phyloP scores from a whole-genome alignment of 106 monocot genomes.

The Chionographis japonica region DNA sequence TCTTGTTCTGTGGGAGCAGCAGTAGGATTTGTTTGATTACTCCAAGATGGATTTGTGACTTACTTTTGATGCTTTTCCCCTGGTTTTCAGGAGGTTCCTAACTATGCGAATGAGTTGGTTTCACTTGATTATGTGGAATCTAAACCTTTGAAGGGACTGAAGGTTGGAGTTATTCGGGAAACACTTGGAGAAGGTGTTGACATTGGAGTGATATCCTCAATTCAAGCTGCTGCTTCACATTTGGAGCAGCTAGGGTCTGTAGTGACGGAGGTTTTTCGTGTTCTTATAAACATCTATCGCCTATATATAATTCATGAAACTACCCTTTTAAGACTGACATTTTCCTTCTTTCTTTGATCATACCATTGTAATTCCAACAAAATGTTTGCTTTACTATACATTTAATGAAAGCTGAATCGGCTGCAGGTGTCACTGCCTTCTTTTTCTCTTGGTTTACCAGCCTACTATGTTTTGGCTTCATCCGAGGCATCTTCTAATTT shows the following conservation, averaged over 20 bases:
- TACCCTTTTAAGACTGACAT: too few relatives aligned
- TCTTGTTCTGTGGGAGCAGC: too few relatives aligned
- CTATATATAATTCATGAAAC: not conserved
- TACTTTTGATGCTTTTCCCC: conserved; percentile 8
- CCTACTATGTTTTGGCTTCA: conserved; percentile 91
- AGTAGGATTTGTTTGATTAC: too few relatives aligned
- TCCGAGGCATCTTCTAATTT: conserved; percentile 98
- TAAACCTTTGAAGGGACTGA: conserved; percentile 76
- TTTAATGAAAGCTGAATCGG: too few relatives aligned
- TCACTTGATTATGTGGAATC: conserved; percentile 38
- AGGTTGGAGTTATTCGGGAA: conserved; percentile 75
- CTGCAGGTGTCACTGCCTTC: conserved; percentile 86
- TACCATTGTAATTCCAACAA: too few relatives aligned
- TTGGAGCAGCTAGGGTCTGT: conserved; percentile 72
- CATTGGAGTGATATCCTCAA: conserved; percentile 43
- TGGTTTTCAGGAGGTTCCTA: conserved; percentile 59
- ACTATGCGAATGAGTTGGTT: conserved; percentile 58
- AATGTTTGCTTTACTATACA: too few relatives aligned
- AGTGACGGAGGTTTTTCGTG: conserved; percentile 74
- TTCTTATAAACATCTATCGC: too few relatives aligned
- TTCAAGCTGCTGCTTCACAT: conserved; percentile 68
- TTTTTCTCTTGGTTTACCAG: conserved; percentile 91
- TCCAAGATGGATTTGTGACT: not conserved
- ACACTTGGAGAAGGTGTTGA: conserved; percentile 87
- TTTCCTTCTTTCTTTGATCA: too few relatives aligned